Conservation (phyloP, 208 protist species). For the Leishmania mexicana region DNA sequence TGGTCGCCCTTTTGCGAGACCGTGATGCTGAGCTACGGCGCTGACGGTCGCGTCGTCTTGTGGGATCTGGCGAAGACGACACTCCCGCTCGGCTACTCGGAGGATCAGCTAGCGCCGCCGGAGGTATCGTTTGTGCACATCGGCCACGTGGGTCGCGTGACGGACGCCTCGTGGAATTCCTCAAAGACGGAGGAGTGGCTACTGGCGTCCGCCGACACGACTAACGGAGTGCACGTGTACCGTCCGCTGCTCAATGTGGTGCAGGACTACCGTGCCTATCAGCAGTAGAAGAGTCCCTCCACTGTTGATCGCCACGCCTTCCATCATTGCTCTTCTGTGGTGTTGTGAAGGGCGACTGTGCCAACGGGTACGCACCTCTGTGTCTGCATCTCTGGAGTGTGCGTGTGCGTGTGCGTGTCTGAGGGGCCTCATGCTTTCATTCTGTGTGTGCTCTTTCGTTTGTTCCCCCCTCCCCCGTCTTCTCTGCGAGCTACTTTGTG, state of each 20-base stretch:
- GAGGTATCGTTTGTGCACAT: slow-evolving; percentile 95
- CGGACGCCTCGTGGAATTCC: slow-evolving; percentile 92
- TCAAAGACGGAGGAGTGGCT: slow-evolving; percentile 92
- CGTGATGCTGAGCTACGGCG: slow-evolving; percentile 43
- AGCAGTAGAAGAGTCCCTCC: background rate
- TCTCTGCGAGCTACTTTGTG: slow-evolving; percentile 2
- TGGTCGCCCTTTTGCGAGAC: slow-evolving; percentile 61
- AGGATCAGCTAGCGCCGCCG: slow-evolving; percentile 51
- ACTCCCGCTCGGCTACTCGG: slow-evolving; percentile 42
- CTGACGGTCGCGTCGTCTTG: slow-evolving; percentile 58
- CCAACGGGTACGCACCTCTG: background rate
- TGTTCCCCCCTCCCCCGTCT: background rate
- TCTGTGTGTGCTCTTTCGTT: background rate
- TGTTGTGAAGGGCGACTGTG: background rate
- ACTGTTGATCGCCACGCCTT: background rate
- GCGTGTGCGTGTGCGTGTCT: background rate
- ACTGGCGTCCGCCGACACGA: slow-evolving; percentile 92
- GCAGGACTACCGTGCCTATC: slow-evolving; percentile 40
- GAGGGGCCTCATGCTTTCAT: background rate
- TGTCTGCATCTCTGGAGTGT: background rate
- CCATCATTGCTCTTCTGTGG: background rate
- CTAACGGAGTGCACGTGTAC: slow-evolving; percentile 96
- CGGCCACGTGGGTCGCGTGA: slow-evolving; percentile 95
- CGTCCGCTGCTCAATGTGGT: slow-evolving; percentile 37
- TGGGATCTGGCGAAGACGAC: slow-evolving; percentile 57